phyloP scores from a whole-genome alignment of 2,329 filamentous ascomycete genomes.

The Aspergillus sp. region DNA sequence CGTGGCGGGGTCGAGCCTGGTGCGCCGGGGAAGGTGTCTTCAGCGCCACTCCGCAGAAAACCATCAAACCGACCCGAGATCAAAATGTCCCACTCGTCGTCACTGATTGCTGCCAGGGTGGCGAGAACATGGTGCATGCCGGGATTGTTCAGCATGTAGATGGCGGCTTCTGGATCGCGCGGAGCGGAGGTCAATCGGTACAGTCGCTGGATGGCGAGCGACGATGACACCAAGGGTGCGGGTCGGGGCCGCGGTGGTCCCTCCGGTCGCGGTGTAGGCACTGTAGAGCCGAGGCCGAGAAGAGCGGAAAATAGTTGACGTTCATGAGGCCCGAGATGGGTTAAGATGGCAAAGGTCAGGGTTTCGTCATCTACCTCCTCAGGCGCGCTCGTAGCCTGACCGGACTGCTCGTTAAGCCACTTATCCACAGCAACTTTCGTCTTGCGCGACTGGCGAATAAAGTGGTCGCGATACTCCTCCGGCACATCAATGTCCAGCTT shows the following conservation, averaged over 20 bases:
- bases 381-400: conserved; percentile 71
- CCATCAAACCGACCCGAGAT: conserved; percentile 93
- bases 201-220: conserved; percentile 77
- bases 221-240: conserved; percentile 72
- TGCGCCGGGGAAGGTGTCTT: conserved; percentile 49
- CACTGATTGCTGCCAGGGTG: conserved; percentile 82
- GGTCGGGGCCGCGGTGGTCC: conserved; percentile 70
- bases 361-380: conserved; percentile 95
- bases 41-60: conserved; percentile 90
- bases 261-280: conserved; percentile 60
- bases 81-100: conserved; percentile 95
- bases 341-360: conserved; percentile 87
- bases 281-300: conserved; percentile 60
- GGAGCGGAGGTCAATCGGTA: conserved; percentile 74
- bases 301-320: conserved; percentile 81
- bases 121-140: conserved; percentile 81
- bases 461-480: conserved; percentile 90
- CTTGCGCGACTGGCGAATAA: conserved; percentile 87
- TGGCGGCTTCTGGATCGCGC: conserved; percentile 80
- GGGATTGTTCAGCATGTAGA: conserved; percentile 82
- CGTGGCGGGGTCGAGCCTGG: conserved; percentile 29
- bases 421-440: conserved; percentile 87
- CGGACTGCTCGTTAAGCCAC: conserved; percentile 81
- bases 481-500: conserved; percentile 93
- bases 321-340: conserved; percentile 74